Conservation (phyloP, 1,139 yeast species). For the Schizosaccharomyces versatilis region DNA sequence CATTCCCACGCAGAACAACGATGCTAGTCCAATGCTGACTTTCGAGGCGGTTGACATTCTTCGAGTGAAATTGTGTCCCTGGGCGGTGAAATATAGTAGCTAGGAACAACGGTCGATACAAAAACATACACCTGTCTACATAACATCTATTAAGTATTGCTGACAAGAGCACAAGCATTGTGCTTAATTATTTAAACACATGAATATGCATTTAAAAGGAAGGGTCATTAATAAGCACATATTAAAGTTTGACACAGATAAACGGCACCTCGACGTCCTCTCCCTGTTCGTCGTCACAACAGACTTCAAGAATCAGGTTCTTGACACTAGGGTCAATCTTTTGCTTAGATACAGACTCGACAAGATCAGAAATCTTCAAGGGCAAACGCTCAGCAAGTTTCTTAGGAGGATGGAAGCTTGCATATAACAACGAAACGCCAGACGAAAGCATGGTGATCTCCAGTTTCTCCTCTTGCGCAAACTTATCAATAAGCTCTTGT, state of each 20-base stretch:
- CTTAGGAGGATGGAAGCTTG: slow-evolving; percentile 82
- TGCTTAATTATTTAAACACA: too few species aligned
- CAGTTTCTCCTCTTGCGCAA: slow-evolving; percentile 60
- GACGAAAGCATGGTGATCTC: slow-evolving; percentile 79
- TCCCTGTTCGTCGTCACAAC: slow-evolving; percentile 78
- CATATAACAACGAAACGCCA: slow-evolving; percentile 73
- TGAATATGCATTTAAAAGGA: too few species aligned
- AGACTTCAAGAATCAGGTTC: slow-evolving; percentile 64
- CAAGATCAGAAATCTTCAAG: slow-evolving; percentile 47
- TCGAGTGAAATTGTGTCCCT: too few species aligned
- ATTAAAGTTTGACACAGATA: slow-evolving; percentile 33
- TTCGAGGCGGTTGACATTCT: background rate
- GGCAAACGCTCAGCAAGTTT: slow-evolving; percentile 58
- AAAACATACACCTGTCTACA: too few species aligned
- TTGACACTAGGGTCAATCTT: slow-evolving; percentile 55
- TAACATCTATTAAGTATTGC: too few species aligned
- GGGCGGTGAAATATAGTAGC: too few species aligned
- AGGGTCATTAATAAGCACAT: too few species aligned
- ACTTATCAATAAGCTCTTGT: slow-evolving; percentile 50
- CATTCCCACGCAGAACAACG: background rate
- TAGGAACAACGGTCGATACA: too few species aligned
- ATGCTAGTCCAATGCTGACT: background rate
- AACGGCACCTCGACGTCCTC: slow-evolving; percentile 90
- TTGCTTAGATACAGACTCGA: slow-evolving; percentile 64
- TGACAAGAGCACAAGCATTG: too few species aligned